Evolutionary conservation across 306 rosid species (phyloP), one percentile per base, ranked within the genome.

Genomic region (Morella rubra): DNA sequence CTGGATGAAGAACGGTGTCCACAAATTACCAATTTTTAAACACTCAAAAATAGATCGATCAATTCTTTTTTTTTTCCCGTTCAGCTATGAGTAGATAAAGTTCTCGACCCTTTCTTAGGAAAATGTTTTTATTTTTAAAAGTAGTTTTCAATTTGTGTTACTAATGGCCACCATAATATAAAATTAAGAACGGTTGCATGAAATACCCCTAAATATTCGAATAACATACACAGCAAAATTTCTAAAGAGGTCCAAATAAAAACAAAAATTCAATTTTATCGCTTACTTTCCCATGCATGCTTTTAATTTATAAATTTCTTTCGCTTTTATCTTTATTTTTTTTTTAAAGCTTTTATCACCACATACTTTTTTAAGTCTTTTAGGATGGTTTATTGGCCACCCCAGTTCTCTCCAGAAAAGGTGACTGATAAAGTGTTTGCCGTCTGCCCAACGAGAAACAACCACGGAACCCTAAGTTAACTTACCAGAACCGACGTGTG

Each of bases 381-480:
- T 5, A 27, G 44, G 32, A 15, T 61, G 44, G 32, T 19, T 61
- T 6, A n/a, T 1, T 5, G 4, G 54, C 41, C 42, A 51, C 59
- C 78, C 27, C 44, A 56, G 40, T n/a, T 32, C 44, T 27, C 9
- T 14, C 22, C 15, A 18, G 50, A 53, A 49, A 58, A 32, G 68
- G 44, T 32, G 3, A 15, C 44, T 72, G 44, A 77, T 40, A 54
- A 27, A 45, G 80, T 74, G 86, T 78, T 42, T 14, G 72, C 81
- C 56, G 80, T 72, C 80, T 27, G 72, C 81, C 85, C 77, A 86
- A 79, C 83, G 74, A 86, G 83, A 86, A 77, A 88, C 91, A 85
- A 58, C 73, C 76, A 74, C 76, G 77, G 69, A 85, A 79, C 85
- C 82, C 51, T 2, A 66, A 58, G 84, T 76, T 2, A 66, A 58